These are phyloP conservation scores for Schizophyllum amplum DNA, from an alignment of 1,284 basidiomycete genomes.

Conservation along the genomic window DNA sequence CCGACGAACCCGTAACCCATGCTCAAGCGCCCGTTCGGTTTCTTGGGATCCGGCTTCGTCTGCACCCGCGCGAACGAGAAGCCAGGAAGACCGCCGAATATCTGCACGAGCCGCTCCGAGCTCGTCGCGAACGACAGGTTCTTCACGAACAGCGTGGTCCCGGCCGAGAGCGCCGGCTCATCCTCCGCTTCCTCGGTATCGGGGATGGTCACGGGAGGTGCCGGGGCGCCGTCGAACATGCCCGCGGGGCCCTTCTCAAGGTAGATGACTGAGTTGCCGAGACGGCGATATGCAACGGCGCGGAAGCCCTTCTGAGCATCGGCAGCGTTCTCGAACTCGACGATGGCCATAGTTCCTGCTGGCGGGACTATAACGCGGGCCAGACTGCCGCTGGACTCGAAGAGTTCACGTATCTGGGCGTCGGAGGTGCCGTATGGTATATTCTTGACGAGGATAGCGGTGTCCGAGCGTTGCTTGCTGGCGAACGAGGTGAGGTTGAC, in stretches of 20 bases:
- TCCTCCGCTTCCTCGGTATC: constrained; percentile 30
- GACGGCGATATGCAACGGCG: constrained; percentile 78
- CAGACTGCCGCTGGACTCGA: constrained; percentile 74
- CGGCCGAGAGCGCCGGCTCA: constrained; percentile 48
- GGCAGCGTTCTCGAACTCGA: constrained; percentile 72
- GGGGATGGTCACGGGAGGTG: constrained; percentile 20
- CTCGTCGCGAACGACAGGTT: constrained; percentile 92
- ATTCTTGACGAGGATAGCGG: constrained; percentile 91
- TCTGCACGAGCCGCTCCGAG: constrained; percentile 57
- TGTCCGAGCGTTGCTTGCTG: constrained; percentile 59
- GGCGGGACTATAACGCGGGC: constrained; percentile 81
- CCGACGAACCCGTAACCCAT: constrained; percentile 98
- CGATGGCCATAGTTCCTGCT: constrained; percentile 89
- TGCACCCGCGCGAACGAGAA: constrained; percentile 90
- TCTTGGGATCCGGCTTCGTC: constrained; percentile 83
- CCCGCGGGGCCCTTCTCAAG: constrained; percentile 87
- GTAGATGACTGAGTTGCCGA: constrained; percentile 88
- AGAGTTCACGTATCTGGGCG: constrained; percentile 71
- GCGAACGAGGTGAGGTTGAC: constrained; percentile 55
- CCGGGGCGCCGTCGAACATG: constrained; percentile 51
- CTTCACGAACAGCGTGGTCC: constrained; percentile 90
- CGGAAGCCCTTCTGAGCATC: constrained; percentile 76
- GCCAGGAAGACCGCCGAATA: constrained; percentile 73
- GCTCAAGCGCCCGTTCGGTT: constrained; percentile 55
- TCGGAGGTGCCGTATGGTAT: constrained; percentile 87